A percentile compares a stretch with the other conserved stretches of the same genome.
phyloP scores from a whole-genome alignment of 768 basidiomycete genomes.

The Leucocoprinus leucothites region DNA sequence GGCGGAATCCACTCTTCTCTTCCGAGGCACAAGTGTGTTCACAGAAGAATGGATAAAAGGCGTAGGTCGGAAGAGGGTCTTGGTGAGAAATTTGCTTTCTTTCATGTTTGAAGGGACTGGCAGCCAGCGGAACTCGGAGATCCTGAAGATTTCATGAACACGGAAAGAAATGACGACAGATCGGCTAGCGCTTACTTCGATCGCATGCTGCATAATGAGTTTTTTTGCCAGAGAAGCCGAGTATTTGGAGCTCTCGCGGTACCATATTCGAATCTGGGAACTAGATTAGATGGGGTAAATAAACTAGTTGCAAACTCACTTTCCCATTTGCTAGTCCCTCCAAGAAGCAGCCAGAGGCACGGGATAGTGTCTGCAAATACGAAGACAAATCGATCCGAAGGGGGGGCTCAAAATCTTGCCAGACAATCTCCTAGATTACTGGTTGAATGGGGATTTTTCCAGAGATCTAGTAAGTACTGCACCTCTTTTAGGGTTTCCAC shows the following conservation, averaged over 20 bases:
- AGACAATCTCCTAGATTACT: slow-evolving; percentile 34
- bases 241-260: slow-evolving; percentile 33
- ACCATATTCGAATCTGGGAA: slow-evolving; percentile 54
- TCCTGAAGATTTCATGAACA: slow-evolving; percentile 10
- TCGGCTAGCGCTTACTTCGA: slow-evolving; percentile 40
- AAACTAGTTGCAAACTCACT: slow-evolving; percentile 25
- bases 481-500: slow-evolving; percentile 51
- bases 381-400: slow-evolving; percentile 35
- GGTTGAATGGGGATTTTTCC: slow-evolving; percentile 1
- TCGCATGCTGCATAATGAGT: slow-evolving; percentile 47
- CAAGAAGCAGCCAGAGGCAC: slow-evolving; percentile 59
- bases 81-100: background rate
- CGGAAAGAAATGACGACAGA: background rate
- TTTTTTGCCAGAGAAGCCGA: slow-evolving; percentile 45
- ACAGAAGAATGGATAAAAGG: slow-evolving; percentile 63
- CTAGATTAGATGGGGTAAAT: background rate
- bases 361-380: slow-evolving; percentile 65
- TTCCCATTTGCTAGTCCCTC: slow-evolving; percentile 49
- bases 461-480: slow-evolving; percentile 13
- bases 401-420: slow-evolving; percentile 41
- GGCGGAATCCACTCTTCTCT: slow-evolving; percentile 54
- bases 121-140: slow-evolving; percentile 1
- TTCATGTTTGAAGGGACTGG: background rate
- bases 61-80: slow-evolving; percentile 40
- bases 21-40: slow-evolving; percentile 41